Conservation (phyloP, 495 filamentous ascomycete genomes). For the Aspergillus bridgeri region DNA sequence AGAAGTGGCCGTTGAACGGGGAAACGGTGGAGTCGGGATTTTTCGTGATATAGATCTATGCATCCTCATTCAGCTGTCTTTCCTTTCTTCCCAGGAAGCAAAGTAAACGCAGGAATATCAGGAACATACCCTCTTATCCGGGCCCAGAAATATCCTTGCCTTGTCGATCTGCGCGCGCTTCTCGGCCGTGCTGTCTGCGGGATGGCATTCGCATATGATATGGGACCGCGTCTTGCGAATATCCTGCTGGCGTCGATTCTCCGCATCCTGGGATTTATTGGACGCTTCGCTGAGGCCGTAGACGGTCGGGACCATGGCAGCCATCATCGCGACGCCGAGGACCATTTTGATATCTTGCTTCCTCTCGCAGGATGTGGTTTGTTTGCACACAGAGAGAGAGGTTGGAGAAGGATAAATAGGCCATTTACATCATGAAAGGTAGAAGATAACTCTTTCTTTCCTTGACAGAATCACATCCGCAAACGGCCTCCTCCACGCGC, state of each 20-base stretch:
- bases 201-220: slow-evolving; percentile 20
- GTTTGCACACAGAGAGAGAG: neutral
- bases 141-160: slow-evolving; percentile 26
- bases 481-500: no score
- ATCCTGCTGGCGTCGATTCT: slow-evolving; percentile 19
- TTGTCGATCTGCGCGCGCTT: slow-evolving; percentile 25
- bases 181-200: slow-evolving; percentile 18
- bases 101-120: no score
- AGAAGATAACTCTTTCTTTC: no score
- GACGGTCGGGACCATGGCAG: slow-evolving; percentile 31
- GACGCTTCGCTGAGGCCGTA: slow-evolving; percentile 28
- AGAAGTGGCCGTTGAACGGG: slow-evolving; percentile 27
- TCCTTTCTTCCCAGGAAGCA: neutral
- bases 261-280: slow-evolving; percentile 20
- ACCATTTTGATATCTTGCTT: no score
- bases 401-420: no score
- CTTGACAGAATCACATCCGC: no score
- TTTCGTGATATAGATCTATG: slow-evolving; percentile 31
- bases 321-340: slow-evolving; percentile 28
- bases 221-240: slow-evolving; percentile 23
- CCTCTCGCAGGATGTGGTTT: no score
- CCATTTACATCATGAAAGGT: no score
- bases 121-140: slow-evolving; percentile 24
- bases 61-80: neutral
- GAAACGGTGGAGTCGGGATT: slow-evolving; percentile 18